Percentiles rank a stretch among this genome's conserved stretches.
phyloP scores from a whole-genome alignment of 352 stramenopile species.

The Pythium plurisporium region DNA sequence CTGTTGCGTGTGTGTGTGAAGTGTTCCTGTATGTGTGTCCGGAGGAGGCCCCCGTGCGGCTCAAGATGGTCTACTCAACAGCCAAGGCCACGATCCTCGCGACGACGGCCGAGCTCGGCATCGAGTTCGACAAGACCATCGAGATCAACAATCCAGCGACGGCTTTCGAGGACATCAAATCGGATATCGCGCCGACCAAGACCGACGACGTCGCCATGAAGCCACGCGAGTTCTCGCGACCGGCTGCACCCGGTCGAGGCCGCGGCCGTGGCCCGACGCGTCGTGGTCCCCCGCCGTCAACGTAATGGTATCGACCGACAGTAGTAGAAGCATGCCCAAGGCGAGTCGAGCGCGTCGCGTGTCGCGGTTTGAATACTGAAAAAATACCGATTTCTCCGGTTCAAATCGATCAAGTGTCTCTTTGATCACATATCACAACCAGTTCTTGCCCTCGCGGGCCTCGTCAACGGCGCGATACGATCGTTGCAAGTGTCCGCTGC shows the following conservation, averaged over 20 bases:
- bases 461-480: too few relatives aligned
- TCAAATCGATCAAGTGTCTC: too few relatives aligned
- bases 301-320: too few relatives aligned
- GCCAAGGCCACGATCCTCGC: conserved; percentile 83
- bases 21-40: conserved; percentile 90
- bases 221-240: conserved; percentile 68
- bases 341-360: too few relatives aligned
- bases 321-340: too few relatives aligned
- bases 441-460: too few relatives aligned
- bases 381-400: not conserved
- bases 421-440: too few relatives aligned
- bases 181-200: conserved; percentile 46
- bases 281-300: conserved; percentile 22
- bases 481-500: not conserved
- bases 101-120: conserved; percentile 50
- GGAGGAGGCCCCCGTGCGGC: conserved; percentile 75
- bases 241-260: conserved; percentile 58
- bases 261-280: conserved; percentile 46
- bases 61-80: conserved; percentile 91
- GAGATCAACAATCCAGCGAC: conserved; percentile 66
- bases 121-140: conserved; percentile 75
- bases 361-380: too few relatives aligned
- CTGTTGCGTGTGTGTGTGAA: not conserved
- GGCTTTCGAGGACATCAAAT: conserved; percentile 61
- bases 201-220: conserved; percentile 58